Evolutionary conservation across 2,329 filamentous ascomycete genomes (phyloP).

Genomic region (Madurella mycetomatis): DNA sequence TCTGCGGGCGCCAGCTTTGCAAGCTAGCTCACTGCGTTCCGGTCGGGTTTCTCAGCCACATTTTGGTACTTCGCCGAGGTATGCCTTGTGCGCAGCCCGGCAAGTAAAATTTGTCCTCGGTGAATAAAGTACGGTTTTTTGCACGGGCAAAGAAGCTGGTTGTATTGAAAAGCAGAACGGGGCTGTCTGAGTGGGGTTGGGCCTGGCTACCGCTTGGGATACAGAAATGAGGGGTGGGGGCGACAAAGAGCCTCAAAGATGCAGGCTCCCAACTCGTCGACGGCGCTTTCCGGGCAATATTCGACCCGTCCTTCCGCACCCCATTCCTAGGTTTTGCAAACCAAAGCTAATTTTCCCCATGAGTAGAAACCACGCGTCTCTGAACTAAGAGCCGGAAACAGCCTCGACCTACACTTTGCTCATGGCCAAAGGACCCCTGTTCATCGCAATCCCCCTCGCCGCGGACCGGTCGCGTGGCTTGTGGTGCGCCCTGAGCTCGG

Average conservation of each 20-base stretch:
- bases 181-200: no score
- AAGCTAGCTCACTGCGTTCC: not conserved
- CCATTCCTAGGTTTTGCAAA: no score
- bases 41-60: conserved; percentile 7
- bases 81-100: conserved; percentile 11
- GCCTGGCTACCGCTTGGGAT: no score
- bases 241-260: no score
- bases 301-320: no score
- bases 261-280: no score
- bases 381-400: not conserved
- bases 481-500: not conserved
- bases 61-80: not conserved
- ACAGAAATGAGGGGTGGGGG: no score
- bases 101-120: not conserved
- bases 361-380: not conserved
- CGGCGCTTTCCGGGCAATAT: no score
- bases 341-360: no score
- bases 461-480: not conserved
- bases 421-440: not conserved
- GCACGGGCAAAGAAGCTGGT: no score
- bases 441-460: not conserved
- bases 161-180: no score
- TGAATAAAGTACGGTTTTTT: not conserved
- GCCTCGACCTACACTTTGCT: not conserved
- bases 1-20: not conserved